These are phyloP conservation scores for Cenchrus fungigraminus DNA, from an alignment of 176 grass and related monocot species.

Conservation along the genomic window DNA sequence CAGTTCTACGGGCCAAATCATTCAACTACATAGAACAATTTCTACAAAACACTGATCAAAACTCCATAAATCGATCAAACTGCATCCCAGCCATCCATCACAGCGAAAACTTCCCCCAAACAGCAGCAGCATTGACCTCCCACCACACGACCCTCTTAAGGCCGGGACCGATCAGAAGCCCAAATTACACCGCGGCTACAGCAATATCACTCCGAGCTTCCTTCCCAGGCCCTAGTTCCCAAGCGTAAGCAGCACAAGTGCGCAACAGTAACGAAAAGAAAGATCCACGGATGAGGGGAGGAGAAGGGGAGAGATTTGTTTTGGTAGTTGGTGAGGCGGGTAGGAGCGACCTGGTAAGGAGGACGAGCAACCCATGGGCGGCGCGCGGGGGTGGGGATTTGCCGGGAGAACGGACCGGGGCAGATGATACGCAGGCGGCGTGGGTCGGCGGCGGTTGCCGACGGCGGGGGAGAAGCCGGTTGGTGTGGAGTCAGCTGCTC, in stretches of 20 bases:
- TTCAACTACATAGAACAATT: neutral
- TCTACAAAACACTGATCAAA: neutral
- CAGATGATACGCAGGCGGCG: neutral
- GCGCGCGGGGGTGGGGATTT: neutral
- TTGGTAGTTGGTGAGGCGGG: neutral
- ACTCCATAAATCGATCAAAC: neutral
- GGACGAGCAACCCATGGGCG: constrained; percentile 46
- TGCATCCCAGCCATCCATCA: neutral
- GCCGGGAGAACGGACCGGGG: neutral
- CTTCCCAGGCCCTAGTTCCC: neutral
- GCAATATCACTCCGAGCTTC: neutral
- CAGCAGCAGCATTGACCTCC: constrained; percentile 31
- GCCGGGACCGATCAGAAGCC: neutral
- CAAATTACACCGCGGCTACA: neutral
- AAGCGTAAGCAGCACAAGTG: neutral
- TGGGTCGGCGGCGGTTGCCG: neutral
- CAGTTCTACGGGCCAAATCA: neutral
- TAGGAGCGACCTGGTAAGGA: constrained; percentile 32
- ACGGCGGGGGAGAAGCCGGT: neutral
- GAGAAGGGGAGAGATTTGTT: neutral
- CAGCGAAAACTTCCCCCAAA: constrained; percentile 3
- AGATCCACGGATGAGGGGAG: constrained; percentile 18
- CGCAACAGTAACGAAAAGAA: neutral
- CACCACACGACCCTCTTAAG: neutral
- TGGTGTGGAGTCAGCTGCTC: neutral